Conservation (phyloP, 306 rosid genomes). For the Leucaena leucocephala region DNA sequence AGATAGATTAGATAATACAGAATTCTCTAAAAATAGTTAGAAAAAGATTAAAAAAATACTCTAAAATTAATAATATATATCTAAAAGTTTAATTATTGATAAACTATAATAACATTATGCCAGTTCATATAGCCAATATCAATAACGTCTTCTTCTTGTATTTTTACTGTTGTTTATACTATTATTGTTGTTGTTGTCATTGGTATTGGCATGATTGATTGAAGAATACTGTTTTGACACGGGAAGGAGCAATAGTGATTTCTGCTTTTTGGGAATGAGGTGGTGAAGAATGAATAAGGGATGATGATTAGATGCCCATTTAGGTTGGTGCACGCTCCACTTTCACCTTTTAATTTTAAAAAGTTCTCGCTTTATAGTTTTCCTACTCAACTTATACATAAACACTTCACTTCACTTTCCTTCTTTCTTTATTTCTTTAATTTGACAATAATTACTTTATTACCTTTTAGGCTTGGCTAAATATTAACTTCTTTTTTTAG, state of each 20-base stretch:
- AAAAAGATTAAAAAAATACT: too few relatives aligned
- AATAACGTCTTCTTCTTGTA: too few relatives aligned
- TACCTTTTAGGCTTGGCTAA: background rate
- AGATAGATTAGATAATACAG: too few relatives aligned
- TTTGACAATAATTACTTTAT: background rate
- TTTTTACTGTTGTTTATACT: too few relatives aligned
- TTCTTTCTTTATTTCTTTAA: background rate
- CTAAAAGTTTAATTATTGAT: too few relatives aligned
- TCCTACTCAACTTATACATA: background rate
- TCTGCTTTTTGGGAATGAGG: background rate
- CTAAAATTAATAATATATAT: too few relatives aligned
- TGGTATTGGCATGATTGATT: too few relatives aligned
- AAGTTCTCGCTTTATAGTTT: background rate
- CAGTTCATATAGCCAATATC: too few relatives aligned
- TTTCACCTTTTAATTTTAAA: background rate
- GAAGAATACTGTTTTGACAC: background rate
- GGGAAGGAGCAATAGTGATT: background rate
- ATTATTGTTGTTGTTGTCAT: background rate
- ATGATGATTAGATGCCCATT: conserved; percentile 46
- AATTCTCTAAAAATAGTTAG: too few relatives aligned
- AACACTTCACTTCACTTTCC: background rate
- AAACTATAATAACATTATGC: too few relatives aligned
- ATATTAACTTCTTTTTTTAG: background rate
- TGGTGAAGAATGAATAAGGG: conserved; percentile 38
- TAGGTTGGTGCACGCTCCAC: conserved; percentile 38